These are phyloP conservation scores for Talaromyces wortmannii DNA, from an alignment of 495 filamentous ascomycete species.

Conservation along the genomic window DNA sequence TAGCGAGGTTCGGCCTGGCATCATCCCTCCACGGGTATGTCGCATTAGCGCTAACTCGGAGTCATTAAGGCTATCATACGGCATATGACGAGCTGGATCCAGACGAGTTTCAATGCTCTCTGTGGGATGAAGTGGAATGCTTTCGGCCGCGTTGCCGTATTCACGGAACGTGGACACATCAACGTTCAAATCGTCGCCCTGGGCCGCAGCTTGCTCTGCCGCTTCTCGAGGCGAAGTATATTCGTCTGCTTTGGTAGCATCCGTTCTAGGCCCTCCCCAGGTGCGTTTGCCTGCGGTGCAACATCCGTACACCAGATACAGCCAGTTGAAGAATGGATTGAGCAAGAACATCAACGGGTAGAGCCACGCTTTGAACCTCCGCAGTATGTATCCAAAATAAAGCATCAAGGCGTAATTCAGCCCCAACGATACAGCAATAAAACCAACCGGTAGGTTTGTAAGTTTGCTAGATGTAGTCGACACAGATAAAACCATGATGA, in stretches of 20 bases:
- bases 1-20: conserved; percentile 53
- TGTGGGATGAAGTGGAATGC: conserved; percentile 61
- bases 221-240: conserved; percentile 77
- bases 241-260: conserved; percentile 77
- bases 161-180: conserved; percentile 85
- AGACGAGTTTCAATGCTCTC: conserved; percentile 62
- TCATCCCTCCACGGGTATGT: conserved; percentile 34
- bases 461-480: conserved; percentile 77
- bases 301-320: conserved; percentile 85
- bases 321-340: conserved; percentile 98
- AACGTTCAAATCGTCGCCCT: conserved; percentile 88
- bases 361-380: conserved; percentile 85
- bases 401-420: conserved; percentile 96
- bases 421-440: conserved; percentile 91
- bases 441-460: conserved; percentile 77
- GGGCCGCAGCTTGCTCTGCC: conserved; percentile 68
- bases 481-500: conserved; percentile 86
- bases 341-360: conserved; percentile 95
- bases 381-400: conserved; percentile 84
- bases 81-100: conserved; percentile 43
- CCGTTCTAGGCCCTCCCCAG: conserved; percentile 92
- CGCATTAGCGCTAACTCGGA: conserved; percentile 29
- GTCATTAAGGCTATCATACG: conserved; percentile 34
- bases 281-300: conserved; percentile 94
- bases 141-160: conserved; percentile 48